Evolutionary conservation across 2,329 filamentous ascomycete genomes (phyloP).

Genomic region (Fusarium ramigenum): DNA sequence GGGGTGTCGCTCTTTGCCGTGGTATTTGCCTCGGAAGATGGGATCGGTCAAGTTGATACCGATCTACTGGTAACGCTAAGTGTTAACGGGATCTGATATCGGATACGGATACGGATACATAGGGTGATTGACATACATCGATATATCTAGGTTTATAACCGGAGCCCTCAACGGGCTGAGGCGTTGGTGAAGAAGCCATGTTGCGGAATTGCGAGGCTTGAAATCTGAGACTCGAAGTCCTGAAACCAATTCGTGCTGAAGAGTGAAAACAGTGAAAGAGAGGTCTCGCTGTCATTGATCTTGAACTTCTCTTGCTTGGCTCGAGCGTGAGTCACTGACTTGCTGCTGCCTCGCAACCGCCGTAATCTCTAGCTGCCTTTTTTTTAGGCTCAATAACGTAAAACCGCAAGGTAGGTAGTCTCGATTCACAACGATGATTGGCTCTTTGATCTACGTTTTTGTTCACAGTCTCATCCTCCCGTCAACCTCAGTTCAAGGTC

Average conservation of each 20-base stretch:
- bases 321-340: conserved; percentile 24
- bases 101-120: background rate
- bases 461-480: conserved; percentile 32
- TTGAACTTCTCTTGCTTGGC: background rate
- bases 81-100: conserved; percentile 29
- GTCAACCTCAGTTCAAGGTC: conserved; percentile 27
- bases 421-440: conserved; percentile 27
- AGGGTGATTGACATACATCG: conserved; percentile 59
- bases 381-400: background rate
- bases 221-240: conserved; percentile 3
- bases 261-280: conserved; percentile 23
- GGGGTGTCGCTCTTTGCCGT: conserved; percentile 79
- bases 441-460: conserved; percentile 15
- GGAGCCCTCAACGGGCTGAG: conserved; percentile 24
- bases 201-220: conserved; percentile 20
- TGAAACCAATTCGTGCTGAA: background rate
- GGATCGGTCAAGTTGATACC: conserved; percentile 97
- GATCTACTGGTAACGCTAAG: conserved; percentile 61
- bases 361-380: conserved; percentile 7
- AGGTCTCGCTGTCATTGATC: conserved; percentile 38
- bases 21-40: conserved; percentile 85
- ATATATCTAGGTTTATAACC: conserved; percentile 63
- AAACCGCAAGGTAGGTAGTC: conserved; percentile 2
- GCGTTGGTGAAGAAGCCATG: conserved; percentile 43
- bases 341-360: conserved; percentile 24